phyloP scores from a whole-genome alignment of 495 filamentous ascomycete species.

The Xylaria longipes region DNA sequence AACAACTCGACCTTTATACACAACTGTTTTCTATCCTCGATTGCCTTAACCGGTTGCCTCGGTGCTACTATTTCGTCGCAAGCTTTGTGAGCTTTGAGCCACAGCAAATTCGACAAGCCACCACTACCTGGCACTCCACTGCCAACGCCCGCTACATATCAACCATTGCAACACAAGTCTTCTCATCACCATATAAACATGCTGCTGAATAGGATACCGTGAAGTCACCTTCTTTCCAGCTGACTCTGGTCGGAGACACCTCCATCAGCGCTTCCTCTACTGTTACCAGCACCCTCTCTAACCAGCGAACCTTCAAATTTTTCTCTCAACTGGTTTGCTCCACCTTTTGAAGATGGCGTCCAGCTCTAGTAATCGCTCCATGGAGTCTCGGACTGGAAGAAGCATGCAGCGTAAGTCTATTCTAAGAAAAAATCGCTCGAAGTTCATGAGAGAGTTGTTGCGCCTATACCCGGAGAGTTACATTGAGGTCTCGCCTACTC shows the following conservation, averaged over 20 bases:
- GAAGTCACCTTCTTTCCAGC: constrained; percentile 41
- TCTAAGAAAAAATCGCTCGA: constrained; percentile 19
- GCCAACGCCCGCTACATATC: background rate
- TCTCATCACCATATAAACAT: constrained; percentile 34
- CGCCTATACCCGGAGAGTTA: constrained; percentile 32
- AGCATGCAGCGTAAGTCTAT: constrained; percentile 77
- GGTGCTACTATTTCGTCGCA: constrained; percentile 14
- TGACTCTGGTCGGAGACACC: constrained; percentile 41
- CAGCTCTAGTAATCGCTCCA: constrained; percentile 62
- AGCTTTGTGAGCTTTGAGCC: constrained; percentile 1
- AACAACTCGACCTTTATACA: constrained; percentile 10
- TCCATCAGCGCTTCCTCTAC: constrained; percentile 22
- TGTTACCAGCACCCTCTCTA: constrained; percentile 26
- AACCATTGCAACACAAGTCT: constrained; percentile 15
- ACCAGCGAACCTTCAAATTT: constrained; percentile 26
- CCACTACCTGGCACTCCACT: constrained; percentile 14
- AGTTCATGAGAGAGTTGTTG: constrained; percentile 31
- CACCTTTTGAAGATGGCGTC: constrained; percentile 40
- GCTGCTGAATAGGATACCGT: constrained; percentile 43
- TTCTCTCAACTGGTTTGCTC: constrained; percentile 29
- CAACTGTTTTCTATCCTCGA: constrained; percentile 11
- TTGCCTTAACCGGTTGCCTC: constrained; percentile 11
- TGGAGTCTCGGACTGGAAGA: constrained; percentile 79
- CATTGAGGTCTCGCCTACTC: constrained; percentile 35
- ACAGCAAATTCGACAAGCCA: constrained; percentile 18